A percentile compares a stretch with the other conserved stretches of the same genome.
Conservation (phyloP, 1,139 yeast species). For the Zygosaccharomyces sapae region DNA sequence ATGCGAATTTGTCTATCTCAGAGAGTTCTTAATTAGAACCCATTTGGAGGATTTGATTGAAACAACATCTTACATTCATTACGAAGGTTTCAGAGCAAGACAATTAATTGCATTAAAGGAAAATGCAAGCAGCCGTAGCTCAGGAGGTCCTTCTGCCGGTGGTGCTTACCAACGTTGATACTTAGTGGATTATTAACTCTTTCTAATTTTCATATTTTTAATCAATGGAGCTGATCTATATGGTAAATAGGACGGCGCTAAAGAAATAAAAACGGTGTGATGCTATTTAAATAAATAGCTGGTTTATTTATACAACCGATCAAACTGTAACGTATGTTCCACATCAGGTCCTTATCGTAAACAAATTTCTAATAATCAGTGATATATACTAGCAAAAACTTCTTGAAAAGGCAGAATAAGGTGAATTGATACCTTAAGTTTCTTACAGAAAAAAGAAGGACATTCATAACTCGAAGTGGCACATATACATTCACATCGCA, state of each 20-base stretch:
- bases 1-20: conserved; percentile 88
- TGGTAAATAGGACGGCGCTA: not conserved
- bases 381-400: too few relatives aligned
- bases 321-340: not conserved
- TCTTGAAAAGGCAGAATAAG: too few relatives aligned
- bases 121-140: conserved; percentile 48
- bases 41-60: conserved; percentile 95
- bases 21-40: conserved; percentile 92
- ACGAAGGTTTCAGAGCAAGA: conserved; percentile 88
- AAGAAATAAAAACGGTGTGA: not conserved
- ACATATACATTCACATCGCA: too few relatives aligned
- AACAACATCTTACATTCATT: conserved; percentile 82
- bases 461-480: too few relatives aligned
- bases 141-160: conserved; percentile 20
- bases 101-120: conserved; percentile 93
- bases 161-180: conserved; percentile 17
- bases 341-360: too few relatives aligned
- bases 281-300: not conserved
- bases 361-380: too few relatives aligned
- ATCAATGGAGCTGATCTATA: too few relatives aligned
- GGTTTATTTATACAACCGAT: not conserved
- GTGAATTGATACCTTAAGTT: too few relatives aligned
- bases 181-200: too few relatives aligned
- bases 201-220: too few relatives aligned
- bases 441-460: too few relatives aligned